Evolutionary conservation across 2,329 filamentous ascomycete genomes (phyloP).

Genomic region (Ophiostoma tasmaniense): DNA sequence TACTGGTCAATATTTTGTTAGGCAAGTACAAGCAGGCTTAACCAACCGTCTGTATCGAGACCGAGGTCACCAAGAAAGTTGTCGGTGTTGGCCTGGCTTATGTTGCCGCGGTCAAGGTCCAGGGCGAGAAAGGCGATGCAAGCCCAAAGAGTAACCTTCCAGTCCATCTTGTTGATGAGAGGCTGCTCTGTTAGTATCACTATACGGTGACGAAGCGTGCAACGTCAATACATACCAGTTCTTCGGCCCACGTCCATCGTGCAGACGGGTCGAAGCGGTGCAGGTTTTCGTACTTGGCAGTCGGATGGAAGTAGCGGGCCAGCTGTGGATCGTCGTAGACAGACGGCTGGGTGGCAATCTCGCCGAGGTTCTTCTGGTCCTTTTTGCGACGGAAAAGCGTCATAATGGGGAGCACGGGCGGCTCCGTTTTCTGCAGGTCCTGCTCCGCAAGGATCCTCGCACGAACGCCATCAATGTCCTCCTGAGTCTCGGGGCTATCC

Average conservation of each 20-base stretch:
- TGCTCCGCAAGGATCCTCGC: not conserved
- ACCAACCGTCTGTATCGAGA: conserved; percentile 28
- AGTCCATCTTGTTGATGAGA: conserved; percentile 40
- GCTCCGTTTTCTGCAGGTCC: conserved; percentile 1
- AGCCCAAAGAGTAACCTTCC: conserved; percentile 27
- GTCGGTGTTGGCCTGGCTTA: conserved; percentile 30
- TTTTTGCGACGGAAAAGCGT: not conserved
- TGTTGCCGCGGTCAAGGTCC: conserved; percentile 32
- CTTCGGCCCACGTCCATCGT: conserved; percentile 48
- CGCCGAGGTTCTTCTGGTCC: conserved; percentile 5
- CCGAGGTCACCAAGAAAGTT: conserved; percentile 27
- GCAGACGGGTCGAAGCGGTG: conserved; percentile 51
- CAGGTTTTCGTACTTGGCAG: conserved; percentile 47
- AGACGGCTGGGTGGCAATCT: conserved; percentile 3
- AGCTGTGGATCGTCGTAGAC: not conserved
- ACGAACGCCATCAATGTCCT: not conserved
- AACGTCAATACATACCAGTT: conserved; percentile 24
- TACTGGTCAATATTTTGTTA: not conserved
- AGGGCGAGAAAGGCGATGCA: conserved; percentile 31
- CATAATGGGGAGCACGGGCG: not conserved
- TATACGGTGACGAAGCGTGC: too few relatives aligned
- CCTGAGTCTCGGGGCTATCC: not conserved
- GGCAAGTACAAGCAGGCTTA: not conserved
- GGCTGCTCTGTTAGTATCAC: conserved; percentile 23
- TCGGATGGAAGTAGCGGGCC: conserved; percentile 27